phyloP scores from a whole-genome alignment of 345 rosid species.

The Erucastrum elatum region DNA sequence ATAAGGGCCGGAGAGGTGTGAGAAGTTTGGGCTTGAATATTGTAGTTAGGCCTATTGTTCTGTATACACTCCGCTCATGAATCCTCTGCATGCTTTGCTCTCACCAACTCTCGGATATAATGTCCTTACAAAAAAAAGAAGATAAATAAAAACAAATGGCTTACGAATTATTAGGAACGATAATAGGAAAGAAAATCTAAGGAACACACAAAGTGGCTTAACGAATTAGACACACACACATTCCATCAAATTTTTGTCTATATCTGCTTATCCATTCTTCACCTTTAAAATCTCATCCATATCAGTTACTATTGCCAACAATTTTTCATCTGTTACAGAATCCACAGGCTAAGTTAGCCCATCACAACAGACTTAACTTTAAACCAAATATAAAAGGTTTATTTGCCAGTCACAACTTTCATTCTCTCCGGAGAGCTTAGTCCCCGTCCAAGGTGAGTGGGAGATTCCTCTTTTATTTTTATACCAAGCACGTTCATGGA shows the following conservation, averaged over 20 bases:
- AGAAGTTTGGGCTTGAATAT: conserved; percentile 16
- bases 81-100: background rate
- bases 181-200: conserved; percentile 31
- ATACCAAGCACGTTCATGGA: background rate
- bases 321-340: background rate
- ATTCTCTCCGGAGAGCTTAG: conserved; percentile 8
- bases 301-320: background rate
- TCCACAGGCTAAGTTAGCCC: background rate
- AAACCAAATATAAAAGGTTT: background rate
- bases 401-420: background rate
- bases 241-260: conserved; percentile 26
- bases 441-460: conserved; percentile 4
- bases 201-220: conserved; percentile 44
- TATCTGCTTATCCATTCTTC: conserved; percentile 44
- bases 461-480: background rate
- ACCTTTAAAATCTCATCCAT: conserved; percentile 57
- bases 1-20: background rate
- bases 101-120: conserved; percentile 29
- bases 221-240: conserved; percentile 42
- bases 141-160: background rate
- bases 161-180: conserved; percentile 28
- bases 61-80: background rate
- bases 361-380: background rate
- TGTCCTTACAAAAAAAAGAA: background rate
- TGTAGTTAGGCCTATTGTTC: conserved; percentile 14